phyloP scores from a whole-genome alignment of 2,329 filamentous ascomycete genomes.

The Aspergillus ochraceus region DNA sequence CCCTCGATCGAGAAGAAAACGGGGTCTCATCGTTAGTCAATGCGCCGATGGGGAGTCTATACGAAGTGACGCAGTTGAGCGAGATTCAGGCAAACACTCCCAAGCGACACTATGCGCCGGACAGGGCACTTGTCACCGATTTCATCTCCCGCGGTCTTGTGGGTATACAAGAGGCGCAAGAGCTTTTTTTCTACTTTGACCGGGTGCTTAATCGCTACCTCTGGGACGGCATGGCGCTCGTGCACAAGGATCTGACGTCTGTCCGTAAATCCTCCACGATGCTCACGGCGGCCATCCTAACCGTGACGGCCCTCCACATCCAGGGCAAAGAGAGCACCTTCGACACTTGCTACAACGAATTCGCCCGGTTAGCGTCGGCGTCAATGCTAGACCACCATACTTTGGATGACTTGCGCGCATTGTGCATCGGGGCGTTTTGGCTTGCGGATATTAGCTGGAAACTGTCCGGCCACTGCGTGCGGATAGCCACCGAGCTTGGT shows the following conservation, averaged over 20 bases:
- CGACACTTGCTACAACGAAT: constrained; percentile 53
- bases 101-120: constrained; percentile 31
- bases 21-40: constrained; percentile 39
- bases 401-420: constrained; percentile 52
- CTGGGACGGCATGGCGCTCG: constrained; percentile 46
- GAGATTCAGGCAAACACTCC: constrained; percentile 37
- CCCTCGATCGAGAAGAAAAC: constrained; percentile 38
- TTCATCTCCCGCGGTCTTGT: constrained; percentile 54
- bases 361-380: constrained; percentile 52
- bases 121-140: constrained; percentile 44
- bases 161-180: constrained; percentile 44
- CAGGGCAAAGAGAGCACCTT: constrained; percentile 48
- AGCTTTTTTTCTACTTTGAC: constrained; percentile 42
- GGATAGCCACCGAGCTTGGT: constrained; percentile 45
- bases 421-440: constrained; percentile 59
- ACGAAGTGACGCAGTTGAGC: constrained; percentile 49
- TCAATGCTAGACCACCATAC: constrained; percentile 56
- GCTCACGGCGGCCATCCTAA: constrained; percentile 45
- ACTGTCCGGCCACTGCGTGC: constrained; percentile 43
- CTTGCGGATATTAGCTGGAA: constrained; percentile 55
- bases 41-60: constrained; percentile 50
- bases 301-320: constrained; percentile 53
- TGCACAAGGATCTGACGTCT: constrained; percentile 48
- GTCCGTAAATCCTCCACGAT: constrained; percentile 50
- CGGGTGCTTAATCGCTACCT: constrained; percentile 43